Conservation (phyloP, 1,284 basidiomycete species). For the Tilletia caries region DNA sequence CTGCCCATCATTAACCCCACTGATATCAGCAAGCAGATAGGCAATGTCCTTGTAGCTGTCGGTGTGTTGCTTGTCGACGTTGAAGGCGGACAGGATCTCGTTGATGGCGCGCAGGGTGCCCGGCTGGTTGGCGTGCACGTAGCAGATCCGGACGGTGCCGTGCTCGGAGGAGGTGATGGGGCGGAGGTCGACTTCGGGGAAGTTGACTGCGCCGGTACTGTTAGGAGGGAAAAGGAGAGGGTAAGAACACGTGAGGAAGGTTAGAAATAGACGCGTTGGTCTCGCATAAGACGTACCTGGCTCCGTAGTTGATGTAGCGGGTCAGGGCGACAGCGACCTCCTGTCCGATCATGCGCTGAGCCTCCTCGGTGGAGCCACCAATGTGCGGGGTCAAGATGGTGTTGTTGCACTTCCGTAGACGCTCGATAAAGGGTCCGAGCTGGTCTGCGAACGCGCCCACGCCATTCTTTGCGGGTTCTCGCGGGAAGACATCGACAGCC, state of each 20-base stretch:
- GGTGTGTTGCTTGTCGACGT: constrained; percentile 98
- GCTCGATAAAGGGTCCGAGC: constrained; percentile 21
- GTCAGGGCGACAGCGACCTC: constrained; percentile 83
- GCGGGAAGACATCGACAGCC: constrained; percentile 90
- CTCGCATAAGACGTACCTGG: background rate
- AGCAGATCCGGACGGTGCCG: constrained; percentile 77
- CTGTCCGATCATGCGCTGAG: constrained; percentile 92
- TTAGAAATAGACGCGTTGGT: background rate
- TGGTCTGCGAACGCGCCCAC: constrained; percentile 22
- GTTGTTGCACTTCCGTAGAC: constrained; percentile 41
- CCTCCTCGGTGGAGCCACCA: constrained; percentile 97
- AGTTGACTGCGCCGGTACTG: constrained; percentile 89
- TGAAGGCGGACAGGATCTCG: constrained; percentile 83
- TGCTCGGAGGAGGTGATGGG: constrained; percentile 75
- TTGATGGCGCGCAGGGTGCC: constrained; percentile 95
- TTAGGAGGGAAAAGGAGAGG: constrained; percentile 46
- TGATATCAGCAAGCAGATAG: constrained; percentile 93
- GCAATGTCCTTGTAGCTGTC: constrained; percentile 93
- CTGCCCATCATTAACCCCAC: constrained; percentile 78
- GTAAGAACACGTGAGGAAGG: background rate
- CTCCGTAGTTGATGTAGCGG: constrained; percentile 89
- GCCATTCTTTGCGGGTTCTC: constrained; percentile 87
- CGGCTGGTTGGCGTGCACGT: constrained; percentile 95
- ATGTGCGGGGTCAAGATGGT: constrained; percentile 71
- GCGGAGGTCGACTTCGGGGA: constrained; percentile 96